Conservation (phyloP, 345 rosid species). For the Acer negundo region DNA sequence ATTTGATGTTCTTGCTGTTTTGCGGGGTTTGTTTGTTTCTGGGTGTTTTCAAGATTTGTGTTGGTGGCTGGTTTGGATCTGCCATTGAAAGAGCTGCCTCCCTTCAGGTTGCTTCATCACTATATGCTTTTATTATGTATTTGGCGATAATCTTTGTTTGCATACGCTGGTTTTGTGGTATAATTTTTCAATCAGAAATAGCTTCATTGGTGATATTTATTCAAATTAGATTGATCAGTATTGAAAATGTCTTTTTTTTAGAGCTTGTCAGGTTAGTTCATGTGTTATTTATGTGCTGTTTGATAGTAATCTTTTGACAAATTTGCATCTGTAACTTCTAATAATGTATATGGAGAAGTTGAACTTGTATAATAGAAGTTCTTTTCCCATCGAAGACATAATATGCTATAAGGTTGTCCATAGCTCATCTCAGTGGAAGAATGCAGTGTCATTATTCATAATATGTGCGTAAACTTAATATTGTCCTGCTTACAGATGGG, state of each 20-base stretch:
- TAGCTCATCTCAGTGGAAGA: neutral
- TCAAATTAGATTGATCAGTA: neutral
- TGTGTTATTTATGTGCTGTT: neutral
- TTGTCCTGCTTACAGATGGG: no score
- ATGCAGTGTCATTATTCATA: no score
- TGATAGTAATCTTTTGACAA: neutral
- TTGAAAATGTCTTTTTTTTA: neutral
- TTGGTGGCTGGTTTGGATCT: slow-evolving; percentile 90
- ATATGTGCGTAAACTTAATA: no score
- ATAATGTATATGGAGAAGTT: no score
- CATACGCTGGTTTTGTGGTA: neutral
- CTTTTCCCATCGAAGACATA: no score
- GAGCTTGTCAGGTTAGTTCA: neutral
- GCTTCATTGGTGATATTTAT: neutral
- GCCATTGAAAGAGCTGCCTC: slow-evolving; percentile 61
- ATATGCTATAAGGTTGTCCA: neutral
- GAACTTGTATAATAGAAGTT: neutral
- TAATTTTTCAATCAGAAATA: neutral
- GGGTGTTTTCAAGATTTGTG: slow-evolving; percentile 88
- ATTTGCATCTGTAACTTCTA: no score
- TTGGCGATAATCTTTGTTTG: neutral
- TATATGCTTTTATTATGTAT: neutral
- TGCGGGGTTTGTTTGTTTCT: slow-evolving; percentile 84
- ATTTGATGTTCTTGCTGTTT: slow-evolving; percentile 80
- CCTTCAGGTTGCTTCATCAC: slow-evolving; percentile 43